Evolutionary conservation across 2,329 filamentous ascomycete species (phyloP).

Genomic region (Pezizomycotina sp.): DNA sequence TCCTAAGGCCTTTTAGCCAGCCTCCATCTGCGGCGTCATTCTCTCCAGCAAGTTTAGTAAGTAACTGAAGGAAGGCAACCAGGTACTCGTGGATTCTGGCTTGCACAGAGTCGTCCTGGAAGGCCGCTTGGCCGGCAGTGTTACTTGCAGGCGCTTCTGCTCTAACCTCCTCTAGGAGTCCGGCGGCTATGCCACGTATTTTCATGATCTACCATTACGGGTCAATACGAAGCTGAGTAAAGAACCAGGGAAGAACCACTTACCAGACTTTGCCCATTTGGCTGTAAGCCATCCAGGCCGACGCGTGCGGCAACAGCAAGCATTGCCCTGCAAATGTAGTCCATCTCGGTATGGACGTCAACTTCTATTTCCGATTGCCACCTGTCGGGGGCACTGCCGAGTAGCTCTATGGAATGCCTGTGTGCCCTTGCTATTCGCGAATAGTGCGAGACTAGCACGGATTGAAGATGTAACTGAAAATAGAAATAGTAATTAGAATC

Average conservation of each 20-base stretch:
- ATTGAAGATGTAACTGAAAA: constrained; percentile 17
- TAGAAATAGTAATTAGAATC: too few relatives aligned
- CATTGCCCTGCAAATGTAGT: constrained; percentile 19
- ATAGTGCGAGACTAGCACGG: constrained; percentile 17
- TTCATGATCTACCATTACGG: constrained; percentile 12
- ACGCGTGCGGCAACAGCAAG: constrained; percentile 17
- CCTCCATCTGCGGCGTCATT: constrained; percentile 17
- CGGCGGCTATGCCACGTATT: constrained; percentile 18
- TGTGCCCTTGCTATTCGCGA: constrained; percentile 15
- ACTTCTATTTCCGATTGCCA: constrained; percentile 17
- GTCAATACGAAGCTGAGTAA: neutral
- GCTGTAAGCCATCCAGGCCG: constrained; percentile 17
- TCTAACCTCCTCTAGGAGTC: constrained; percentile 15
- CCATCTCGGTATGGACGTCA: constrained; percentile 15
- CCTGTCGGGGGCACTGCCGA: constrained; percentile 7
- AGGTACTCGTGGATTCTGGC: constrained; percentile 19
- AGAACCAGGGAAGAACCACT: too few relatives aligned
- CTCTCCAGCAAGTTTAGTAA: constrained; percentile 17
- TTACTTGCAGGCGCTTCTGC: constrained; percentile 17
- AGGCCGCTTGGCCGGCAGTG: constrained; percentile 16
- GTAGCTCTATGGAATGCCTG: too few relatives aligned
- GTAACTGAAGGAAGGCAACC: constrained; percentile 17
- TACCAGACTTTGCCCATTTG: constrained; percentile 19
- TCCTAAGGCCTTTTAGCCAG: constrained; percentile 17
- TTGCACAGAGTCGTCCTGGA: constrained; percentile 16